phyloP scores from a whole-genome alignment of 306 rosid genomes.

The Begonia loranthoides region DNA sequence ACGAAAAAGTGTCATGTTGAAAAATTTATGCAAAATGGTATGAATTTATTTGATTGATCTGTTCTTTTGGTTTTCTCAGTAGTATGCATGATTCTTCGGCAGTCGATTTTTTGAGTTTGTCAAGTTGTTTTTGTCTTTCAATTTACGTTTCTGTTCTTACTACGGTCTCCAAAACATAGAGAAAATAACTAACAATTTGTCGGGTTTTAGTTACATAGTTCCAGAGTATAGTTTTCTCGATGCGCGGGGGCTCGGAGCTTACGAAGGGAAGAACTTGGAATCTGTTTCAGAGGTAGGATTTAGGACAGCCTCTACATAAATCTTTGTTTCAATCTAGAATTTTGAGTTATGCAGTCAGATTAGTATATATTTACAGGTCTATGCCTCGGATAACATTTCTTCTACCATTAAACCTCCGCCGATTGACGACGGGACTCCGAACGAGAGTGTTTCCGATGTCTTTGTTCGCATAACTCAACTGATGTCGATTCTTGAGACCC shows the following conservation, averaged over 20 bases:
- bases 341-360: background rate
- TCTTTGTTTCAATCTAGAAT: background rate
- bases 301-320: background rate
- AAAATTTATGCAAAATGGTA: no score
- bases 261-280: slow-evolving; percentile 75
- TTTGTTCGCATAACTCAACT: slow-evolving; percentile 84
- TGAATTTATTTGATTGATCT: no score
- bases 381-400: slow-evolving; percentile 65
- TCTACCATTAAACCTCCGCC: slow-evolving; percentile 67
- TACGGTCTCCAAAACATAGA: background rate
- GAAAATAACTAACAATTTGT: background rate
- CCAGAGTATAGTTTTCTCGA: slow-evolving; percentile 94
- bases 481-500: slow-evolving; percentile 93
- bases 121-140: background rate
- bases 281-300: slow-evolving; percentile 55
- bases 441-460: slow-evolving; percentile 84
- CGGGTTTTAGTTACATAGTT: slow-evolving; percentile 62
- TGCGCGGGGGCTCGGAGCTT: slow-evolving; percentile 85
- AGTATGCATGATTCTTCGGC: no score
- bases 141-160: background rate
- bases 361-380: slow-evolving; percentile 24
- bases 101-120: no score
- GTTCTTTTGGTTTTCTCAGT: no score
- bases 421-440: slow-evolving; percentile 70
- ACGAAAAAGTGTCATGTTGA: no score